Evolutionary conservation across 495 filamentous ascomycete genomes (phyloP), one percentile per base, ranked within the genome.

Genomic region (Neurospora africana): DNA sequence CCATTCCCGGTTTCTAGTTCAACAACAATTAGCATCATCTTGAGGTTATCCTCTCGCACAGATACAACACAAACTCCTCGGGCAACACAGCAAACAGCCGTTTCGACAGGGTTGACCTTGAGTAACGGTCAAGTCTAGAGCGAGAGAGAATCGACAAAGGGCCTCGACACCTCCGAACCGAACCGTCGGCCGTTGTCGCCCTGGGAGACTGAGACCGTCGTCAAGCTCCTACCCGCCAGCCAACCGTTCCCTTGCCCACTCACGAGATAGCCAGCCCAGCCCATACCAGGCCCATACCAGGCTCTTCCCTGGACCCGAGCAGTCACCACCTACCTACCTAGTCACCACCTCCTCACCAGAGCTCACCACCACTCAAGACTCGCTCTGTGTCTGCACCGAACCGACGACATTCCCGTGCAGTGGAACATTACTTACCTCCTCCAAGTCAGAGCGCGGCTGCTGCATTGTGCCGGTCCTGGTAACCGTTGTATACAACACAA

Each of bases 371-470:
- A 65, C 27, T 65, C 15, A 33, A 65, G 53, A 65, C 68, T 73
- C 41, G 44, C 68, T 47, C 35, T 73, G 68, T 69, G 68, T 58
- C 76, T 77, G 76, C 74, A 76, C 72, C 70, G 65, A 76, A 75
- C 77, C 77, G 76, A 76, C 74, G 76, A 77, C 76, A 78, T 73
- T 73, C 69, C 69, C 39, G 68, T 38, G 76, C 70, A 39, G 77
- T 79, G 74, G 61, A 65, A 79, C 77, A 69, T 71, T 70, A 72
- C 72, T 71, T 70, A 72, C 72, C 39, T 36, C 30, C 68, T 65
- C 33, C 33, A 65, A 27, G 6, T 33, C 53, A 30, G 53, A 65
- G 53, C 53, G 71, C 70, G 69, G 58, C 8, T 75, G 67, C 74
- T 77, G 76, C 76, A 72, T 37, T 53, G 33, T 68, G 61, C 75